Conservation (phyloP, 306 rosid species). For the Canavalia gladiata region DNA sequence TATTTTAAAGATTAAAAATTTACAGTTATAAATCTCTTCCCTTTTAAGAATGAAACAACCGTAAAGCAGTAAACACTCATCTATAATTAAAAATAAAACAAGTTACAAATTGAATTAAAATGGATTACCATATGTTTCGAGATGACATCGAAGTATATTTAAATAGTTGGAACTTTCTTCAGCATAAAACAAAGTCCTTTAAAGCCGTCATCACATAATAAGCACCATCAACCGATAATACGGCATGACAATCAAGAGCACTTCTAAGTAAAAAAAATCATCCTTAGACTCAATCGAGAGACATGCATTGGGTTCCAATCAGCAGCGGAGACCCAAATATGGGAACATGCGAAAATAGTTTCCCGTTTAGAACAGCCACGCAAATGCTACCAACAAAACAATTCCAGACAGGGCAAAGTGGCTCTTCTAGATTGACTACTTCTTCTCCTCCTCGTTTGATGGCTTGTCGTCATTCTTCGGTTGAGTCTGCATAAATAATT, state of each 20-base stretch:
- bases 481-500: conserved; percentile 54
- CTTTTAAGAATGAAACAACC: too few relatives aligned
- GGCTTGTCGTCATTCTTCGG: conserved; percentile 78
- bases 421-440: conserved; percentile 44
- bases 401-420: conserved; percentile 36
- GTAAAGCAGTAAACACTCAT: background rate
- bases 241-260: conserved; percentile 1
- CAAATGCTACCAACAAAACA: conserved; percentile 40
- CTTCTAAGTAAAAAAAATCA: conserved; percentile 7
- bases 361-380: conserved; percentile 20
- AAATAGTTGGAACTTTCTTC: conserved; percentile 31
- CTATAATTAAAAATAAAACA: background rate
- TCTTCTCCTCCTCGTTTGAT: conserved; percentile 73
- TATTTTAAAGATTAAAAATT: too few relatives aligned
- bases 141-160: background rate
- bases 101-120: too few relatives aligned
- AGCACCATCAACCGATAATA: conserved; percentile 26
- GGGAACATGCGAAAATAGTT: conserved; percentile 36
- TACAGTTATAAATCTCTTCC: too few relatives aligned
- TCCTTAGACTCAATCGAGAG: conserved; percentile 28
- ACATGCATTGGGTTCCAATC: conserved; percentile 30
- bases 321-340: conserved; percentile 3
- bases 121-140: too few relatives aligned
- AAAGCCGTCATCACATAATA: conserved; percentile 7
- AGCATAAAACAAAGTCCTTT: conserved; percentile 5